Conservation (phyloP, 805 yeast species). For the Cyberlindnera galapagoensis region DNA sequence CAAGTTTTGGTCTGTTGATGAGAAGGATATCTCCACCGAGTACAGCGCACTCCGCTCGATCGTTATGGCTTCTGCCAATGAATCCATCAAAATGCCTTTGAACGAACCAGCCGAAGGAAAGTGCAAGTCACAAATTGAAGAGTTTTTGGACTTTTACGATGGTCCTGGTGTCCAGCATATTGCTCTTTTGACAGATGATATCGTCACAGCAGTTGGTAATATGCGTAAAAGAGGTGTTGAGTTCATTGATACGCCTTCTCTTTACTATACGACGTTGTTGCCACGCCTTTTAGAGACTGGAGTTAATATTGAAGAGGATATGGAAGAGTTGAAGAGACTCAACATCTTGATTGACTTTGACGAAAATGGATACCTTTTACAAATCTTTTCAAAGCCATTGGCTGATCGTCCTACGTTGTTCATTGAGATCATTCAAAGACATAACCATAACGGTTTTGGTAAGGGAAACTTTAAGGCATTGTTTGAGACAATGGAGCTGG, state of each 20-base stretch:
- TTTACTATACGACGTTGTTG: conserved; percentile 49
- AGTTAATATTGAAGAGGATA: conserved; percentile 43
- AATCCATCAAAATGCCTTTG: conserved; percentile 68
- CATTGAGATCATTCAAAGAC: conserved; percentile 74
- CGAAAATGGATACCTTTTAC: conserved; percentile 68
- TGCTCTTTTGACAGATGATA: conserved; percentile 61
- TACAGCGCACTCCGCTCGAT: conserved; percentile 64
- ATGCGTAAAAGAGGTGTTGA: conserved; percentile 60
- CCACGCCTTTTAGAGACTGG: conserved; percentile 38
- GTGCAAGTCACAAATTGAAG: conserved; percentile 73
- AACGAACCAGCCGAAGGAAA: conserved; percentile 76
- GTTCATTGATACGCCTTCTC: conserved; percentile 53
- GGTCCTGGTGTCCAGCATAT: conserved; percentile 87
- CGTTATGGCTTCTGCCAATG: conserved; percentile 69
- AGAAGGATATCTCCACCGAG: conserved; percentile 62
- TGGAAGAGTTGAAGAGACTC: conserved; percentile 41
- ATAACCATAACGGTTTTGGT: conserved; percentile 80
- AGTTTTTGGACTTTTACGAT: conserved; percentile 62
- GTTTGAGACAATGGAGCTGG: conserved; percentile 75
- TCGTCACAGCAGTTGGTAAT: conserved; percentile 45
- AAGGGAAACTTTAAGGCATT: conserved; percentile 83
- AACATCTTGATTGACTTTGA: conserved; percentile 75
- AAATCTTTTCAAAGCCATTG: conserved; percentile 71
- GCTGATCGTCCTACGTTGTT: conserved; percentile 78
- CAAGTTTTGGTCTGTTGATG: conserved; percentile 82